phyloP scores from a whole-genome alignment of 108 stramenopile genomes.

The Phaeodactylum tricornutum region DNA sequence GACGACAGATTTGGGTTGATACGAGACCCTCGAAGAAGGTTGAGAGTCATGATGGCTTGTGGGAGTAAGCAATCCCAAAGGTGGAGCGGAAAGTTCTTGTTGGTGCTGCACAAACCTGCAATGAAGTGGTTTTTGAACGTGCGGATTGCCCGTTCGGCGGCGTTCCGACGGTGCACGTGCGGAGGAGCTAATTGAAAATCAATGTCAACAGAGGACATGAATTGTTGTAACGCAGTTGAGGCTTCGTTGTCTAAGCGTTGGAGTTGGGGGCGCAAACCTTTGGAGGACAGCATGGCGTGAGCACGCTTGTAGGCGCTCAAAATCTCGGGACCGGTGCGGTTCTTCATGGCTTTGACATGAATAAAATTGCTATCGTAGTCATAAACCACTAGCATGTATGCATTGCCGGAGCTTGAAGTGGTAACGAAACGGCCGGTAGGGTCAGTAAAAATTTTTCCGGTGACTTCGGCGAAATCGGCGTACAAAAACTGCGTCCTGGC shows the following conservation, averaged over 20 bases:
- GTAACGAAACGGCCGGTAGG: constrained; percentile 21
- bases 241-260: constrained; percentile 21
- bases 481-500: constrained; percentile 3
- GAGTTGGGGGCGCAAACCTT: constrained; percentile 3
- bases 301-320: background rate
- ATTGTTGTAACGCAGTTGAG: constrained; percentile 4
- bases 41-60: constrained; percentile 17
- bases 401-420: constrained; percentile 18
- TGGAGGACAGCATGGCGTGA: constrained; percentile 1
- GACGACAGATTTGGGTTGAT: constrained; percentile 13
- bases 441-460: constrained; percentile 22
- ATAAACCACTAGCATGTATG: constrained; percentile 23
- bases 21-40: constrained; percentile 12
- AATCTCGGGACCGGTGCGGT: background rate
- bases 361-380: constrained; percentile 33
- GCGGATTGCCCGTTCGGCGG: constrained; percentile 33
- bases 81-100: constrained; percentile 13
- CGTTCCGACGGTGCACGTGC: constrained; percentile 19
- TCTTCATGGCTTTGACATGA: constrained; percentile 13
- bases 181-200: constrained; percentile 33
- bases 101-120: constrained; percentile 16
- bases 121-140: constrained; percentile 47
- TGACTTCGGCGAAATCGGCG: constrained; percentile 3
- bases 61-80: constrained; percentile 19
- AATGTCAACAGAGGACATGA: constrained; percentile 4